Percentiles rank a stretch among this genome's conserved stretches.
Evolutionary conservation across 495 filamentous ascomycete species (phyloP).

Genomic region (Penicillium ochrochloron): DNA sequence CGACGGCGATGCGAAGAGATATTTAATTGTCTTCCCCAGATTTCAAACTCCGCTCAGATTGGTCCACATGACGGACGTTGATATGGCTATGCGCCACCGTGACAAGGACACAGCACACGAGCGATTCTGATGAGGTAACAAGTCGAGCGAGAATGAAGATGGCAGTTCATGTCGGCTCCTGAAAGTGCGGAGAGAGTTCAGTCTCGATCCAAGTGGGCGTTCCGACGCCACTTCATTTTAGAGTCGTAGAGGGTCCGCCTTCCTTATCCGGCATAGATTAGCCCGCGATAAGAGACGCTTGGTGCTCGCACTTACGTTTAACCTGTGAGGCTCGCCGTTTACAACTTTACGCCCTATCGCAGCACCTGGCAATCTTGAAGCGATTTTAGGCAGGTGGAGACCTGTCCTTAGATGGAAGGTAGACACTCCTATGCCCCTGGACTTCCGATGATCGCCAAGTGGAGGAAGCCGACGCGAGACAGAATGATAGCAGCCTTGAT

Average conservation of each 20-base stretch:
- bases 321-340: not conserved
- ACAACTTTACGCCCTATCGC: not conserved
- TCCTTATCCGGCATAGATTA: constrained; percentile 11
- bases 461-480: not conserved
- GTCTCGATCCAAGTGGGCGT: not conserved
- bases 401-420: not conserved
- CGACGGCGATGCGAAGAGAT: constrained; percentile 7
- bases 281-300: not conserved
- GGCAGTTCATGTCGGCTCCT: constrained; percentile 6
- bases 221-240: constrained; percentile 4
- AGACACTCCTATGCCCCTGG: not conserved
- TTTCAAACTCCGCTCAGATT: constrained; percentile 7
- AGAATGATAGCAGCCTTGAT: not conserved
- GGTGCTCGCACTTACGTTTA: not conserved
- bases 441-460: not conserved
- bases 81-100: constrained; percentile 13
- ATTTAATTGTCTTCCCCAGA: constrained; percentile 11
- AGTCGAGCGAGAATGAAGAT: not conserved
- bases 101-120: not conserved
- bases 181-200: constrained; percentile 12
- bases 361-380: not conserved
- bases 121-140: constrained; percentile 5
- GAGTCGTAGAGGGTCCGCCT: constrained; percentile 18
- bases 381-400: not conserved
- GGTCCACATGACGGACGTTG: constrained; percentile 19